Evolutionary conservation across 2,329 filamentous ascomycete genomes (phyloP), one percentile per base, ranked within the genome.

Genomic region (Exophiala oligosperma): DNA sequence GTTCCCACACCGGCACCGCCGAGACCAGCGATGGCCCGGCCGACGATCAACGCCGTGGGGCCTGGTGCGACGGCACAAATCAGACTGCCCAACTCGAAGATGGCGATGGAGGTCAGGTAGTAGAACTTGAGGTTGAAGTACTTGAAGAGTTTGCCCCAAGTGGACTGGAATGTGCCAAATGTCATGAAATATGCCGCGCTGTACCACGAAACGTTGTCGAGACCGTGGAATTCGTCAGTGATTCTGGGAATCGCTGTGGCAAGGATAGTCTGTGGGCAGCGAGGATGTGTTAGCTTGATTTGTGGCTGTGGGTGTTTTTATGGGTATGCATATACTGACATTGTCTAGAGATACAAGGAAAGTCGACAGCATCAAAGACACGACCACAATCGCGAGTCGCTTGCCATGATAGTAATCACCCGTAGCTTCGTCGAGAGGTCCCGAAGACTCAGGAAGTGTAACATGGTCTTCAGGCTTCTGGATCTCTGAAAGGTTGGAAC

Each of bases 81-180:
- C 29, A 67, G 40, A 37, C 62, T 67, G 43, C 68, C 66, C 51
- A 71, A 17, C 61, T 72, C 66, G 66, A 72, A 74, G 9, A 73
- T 49, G 2, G 71, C 63, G 24, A 81, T 70, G 0, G 76, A 75
- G 14, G 61, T 60, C 7, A 81, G 61, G 65, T 75, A 81, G 44
- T 77, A 69, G 2, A 43, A 26, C 67, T 81, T 82, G 66, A 75
- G 67, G 2, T 67, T 67, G 64, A 76, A 78, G 65, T 73, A 79
- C 51, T 74, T 78, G 67, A 76, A 81, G 2, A 73, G 64, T 56
- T 77, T 76, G 3, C 80, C 79, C 64, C 73, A 75, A 0, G 71
- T 68, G 1, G 76, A 71, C 54, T 81, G 76, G 50, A 79, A 76
- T 1, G 73, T 69, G 7, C 72, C 72, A 17, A 73, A 60, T 0